Evolutionary conservation across 345 rosid species (phyloP).

Genomic region (Angophora floribunda): DNA sequence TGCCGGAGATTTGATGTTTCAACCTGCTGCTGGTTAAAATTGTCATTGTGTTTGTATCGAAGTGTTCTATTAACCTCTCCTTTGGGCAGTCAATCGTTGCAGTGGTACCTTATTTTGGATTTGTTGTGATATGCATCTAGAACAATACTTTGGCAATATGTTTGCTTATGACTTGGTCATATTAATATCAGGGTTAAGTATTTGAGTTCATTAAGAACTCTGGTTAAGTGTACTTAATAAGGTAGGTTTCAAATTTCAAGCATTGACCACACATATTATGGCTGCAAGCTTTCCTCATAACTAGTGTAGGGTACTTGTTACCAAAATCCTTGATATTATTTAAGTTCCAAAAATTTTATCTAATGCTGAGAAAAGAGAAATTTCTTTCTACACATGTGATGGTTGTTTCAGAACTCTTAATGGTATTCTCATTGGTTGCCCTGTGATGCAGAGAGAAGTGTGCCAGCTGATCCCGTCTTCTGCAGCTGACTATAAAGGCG

Average conservation of each 20-base stretch:
- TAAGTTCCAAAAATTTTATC: not conserved
- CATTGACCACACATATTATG: not conserved
- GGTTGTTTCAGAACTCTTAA: not conserved
- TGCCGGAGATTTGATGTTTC: not conserved
- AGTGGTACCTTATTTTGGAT: not conserved
- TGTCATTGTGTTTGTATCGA: not conserved
- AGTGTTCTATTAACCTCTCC: not conserved
- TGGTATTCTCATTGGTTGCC: not conserved
- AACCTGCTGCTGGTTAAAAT: not conserved
- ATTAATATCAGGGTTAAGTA: not conserved
- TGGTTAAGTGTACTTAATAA: not conserved
- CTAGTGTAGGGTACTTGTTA: not conserved
- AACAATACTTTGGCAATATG: not conserved
- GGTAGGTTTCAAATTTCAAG: not conserved
- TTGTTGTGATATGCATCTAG: not conserved
- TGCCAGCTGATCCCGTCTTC: constrained; percentile 76
- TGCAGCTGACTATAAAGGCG: constrained; percentile 67
- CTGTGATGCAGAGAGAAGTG: constrained; percentile 76
- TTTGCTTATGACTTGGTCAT: not conserved
- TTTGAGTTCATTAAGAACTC: not conserved
- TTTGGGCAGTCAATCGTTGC: not conserved
- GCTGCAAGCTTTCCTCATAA: not conserved
- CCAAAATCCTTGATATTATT: not conserved
- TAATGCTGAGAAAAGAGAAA: not conserved
- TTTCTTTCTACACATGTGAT: not conserved